Conservation (phyloP, 2,329 filamentous ascomycete species). For the Aspergillus quadricinctus region DNA sequence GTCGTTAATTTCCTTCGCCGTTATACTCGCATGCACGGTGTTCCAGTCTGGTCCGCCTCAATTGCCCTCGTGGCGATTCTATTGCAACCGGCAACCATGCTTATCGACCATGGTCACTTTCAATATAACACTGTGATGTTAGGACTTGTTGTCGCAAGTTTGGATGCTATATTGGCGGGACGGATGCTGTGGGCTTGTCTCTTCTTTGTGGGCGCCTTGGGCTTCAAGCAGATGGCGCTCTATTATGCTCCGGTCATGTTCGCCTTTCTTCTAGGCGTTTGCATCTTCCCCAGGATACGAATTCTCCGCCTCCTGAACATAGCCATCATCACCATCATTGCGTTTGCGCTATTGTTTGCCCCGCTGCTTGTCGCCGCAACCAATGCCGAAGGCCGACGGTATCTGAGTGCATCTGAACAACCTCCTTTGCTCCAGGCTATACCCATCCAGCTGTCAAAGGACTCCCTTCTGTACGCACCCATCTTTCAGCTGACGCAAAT, state of each 20-base stretch:
- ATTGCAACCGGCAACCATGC: slow-evolving; percentile 83
- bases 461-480: slow-evolving; percentile 68
- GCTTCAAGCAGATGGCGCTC: slow-evolving; percentile 98
- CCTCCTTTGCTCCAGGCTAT: slow-evolving; percentile 58
- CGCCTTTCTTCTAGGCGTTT: slow-evolving; percentile 82
- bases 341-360: slow-evolving; percentile 70
- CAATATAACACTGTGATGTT: slow-evolving; percentile 99
- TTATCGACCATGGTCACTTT: slow-evolving; percentile 94
- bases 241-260: slow-evolving; percentile 96
- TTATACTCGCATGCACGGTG: slow-evolving; percentile 69
- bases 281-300: slow-evolving; percentile 69
- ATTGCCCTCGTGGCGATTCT: slow-evolving; percentile 85
- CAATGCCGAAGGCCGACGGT: slow-evolving; percentile 63
- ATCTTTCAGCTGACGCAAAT: slow-evolving; percentile 77
- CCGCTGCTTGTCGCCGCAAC: slow-evolving; percentile 70
- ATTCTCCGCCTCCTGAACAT: slow-evolving; percentile 68
- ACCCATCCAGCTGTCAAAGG: slow-evolving; percentile 55
- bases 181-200: slow-evolving; percentile 83
- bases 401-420: slow-evolving; percentile 58
- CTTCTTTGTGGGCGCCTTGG: slow-evolving; percentile 90
- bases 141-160: slow-evolving; percentile 76
- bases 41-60: slow-evolving; percentile 75
- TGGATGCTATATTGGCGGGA: slow-evolving; percentile 84
- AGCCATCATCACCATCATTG: slow-evolving; percentile 64
- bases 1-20: slow-evolving; percentile 79